Percentiles rank a stretch among this genome's conserved stretches.
Conservation (phyloP, 768 basidiomycete species). For the Tulasnella calospora region DNA sequence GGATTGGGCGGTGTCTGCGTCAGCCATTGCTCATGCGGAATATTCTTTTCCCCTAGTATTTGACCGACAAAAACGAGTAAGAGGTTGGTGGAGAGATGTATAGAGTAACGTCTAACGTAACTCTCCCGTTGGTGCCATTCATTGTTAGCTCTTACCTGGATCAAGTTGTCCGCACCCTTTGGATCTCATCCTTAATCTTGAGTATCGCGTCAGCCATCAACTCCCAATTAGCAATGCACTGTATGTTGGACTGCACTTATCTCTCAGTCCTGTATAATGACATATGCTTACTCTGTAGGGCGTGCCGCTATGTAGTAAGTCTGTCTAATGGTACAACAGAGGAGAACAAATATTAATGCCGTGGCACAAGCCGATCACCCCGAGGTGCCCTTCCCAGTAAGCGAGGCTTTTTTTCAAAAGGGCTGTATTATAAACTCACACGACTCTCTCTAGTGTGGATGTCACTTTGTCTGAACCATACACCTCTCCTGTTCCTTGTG, state of each 20-base stretch:
- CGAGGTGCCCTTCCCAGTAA: slow-evolving; percentile 23
- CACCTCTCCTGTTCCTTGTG: neutral
- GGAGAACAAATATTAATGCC: neutral
- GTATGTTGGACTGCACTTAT: neutral
- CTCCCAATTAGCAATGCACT: slow-evolving; percentile 27
- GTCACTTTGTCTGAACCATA: neutral
- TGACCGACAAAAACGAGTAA: too few species aligned
- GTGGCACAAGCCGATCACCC: slow-evolving; percentile 19
- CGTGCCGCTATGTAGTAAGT: slow-evolving; percentile 28
- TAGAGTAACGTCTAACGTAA: too few species aligned
- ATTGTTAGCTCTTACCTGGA: neutral
- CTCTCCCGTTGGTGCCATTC: too few species aligned
- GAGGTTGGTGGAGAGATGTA: too few species aligned
- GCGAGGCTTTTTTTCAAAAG: neutral
- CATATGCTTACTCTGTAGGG: neutral
- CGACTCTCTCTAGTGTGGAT: slow-evolving; percentile 13
- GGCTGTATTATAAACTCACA: neutral
- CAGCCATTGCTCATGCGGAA: too few species aligned
- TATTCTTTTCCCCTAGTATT: too few species aligned
- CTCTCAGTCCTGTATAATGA: neutral
- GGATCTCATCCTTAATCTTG: slow-evolving; percentile 27
- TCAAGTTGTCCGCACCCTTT: slow-evolving; percentile 23
- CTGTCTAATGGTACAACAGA: neutral
- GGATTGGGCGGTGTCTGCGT: too few species aligned
- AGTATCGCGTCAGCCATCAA: slow-evolving; percentile 28